Conservation (phyloP, 306 rosid genomes). For the Cicer pinnatifidum region DNA sequence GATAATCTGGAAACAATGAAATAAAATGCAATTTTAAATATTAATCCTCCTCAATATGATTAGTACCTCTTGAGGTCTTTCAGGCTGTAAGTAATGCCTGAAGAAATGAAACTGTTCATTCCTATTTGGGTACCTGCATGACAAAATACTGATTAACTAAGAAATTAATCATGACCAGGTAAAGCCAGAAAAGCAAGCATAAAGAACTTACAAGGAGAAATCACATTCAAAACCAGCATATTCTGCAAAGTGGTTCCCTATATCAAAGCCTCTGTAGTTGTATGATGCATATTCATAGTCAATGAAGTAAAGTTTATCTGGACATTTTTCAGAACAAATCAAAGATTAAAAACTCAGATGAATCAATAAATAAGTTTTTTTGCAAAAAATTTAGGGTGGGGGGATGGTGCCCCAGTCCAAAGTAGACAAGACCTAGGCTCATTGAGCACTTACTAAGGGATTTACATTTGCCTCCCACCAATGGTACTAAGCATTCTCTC, state of each 20-base stretch:
- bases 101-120: conserved; percentile 82
- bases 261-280: conserved; percentile 91
- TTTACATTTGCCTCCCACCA: no score
- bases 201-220: conserved; percentile 65
- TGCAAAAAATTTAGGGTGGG: no score
- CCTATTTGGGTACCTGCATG: conserved; percentile 75
- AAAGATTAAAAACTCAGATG: conserved; percentile 29
- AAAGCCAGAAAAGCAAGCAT: conserved; percentile 6
- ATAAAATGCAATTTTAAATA: conserved; percentile 32
- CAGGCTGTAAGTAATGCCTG: conserved; percentile 82
- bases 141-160: conserved; percentile 40
- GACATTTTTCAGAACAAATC: conserved; percentile 46
- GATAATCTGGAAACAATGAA: conserved; percentile 4
- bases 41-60: conserved; percentile 23
- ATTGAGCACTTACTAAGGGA: no score
- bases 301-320: conserved; percentile 84
- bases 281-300: conserved; percentile 97
- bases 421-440: no score
- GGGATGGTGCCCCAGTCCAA: no score
- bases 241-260: conserved; percentile 96
- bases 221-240: conserved; percentile 92
- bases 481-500: conserved; percentile 27
- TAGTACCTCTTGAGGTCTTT: conserved; percentile 71
- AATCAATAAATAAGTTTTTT: conserved; percentile 26
- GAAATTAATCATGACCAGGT: conserved; percentile 13